Base-by-base conservation (phyloP, 2,329 filamentous ascomycete species). In the Uncinocarpus reesii region DNA sequence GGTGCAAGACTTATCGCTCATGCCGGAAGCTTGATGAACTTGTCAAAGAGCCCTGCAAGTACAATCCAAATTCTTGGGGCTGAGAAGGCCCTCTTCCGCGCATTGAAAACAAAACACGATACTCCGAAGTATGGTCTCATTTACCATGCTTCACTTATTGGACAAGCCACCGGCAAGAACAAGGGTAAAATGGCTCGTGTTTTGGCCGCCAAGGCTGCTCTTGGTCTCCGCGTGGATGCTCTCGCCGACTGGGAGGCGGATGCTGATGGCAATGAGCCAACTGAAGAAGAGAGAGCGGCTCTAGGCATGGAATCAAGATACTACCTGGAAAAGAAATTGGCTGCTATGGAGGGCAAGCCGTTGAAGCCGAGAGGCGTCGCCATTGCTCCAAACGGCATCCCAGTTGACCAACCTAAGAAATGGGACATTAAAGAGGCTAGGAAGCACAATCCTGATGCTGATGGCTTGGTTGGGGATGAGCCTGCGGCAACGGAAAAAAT, bases 101-200 rank as follows among this genome's bases (percentile, higher is more conserved):
- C 92, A 16, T 77, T 98, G 55, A 98, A 98, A 80, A 98, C 92
- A 42, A 96, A 98, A 78, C 90, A 96, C 69, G 88, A 95, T 64
- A 98, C 92, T 32, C 92, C 92, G 64, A 98, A 96, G 71, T 98
- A 96, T 62, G 92, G 92, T 77, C 77, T 94, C 56, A 86, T 93
- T 65, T 93, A 92, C 72, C 85, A 94, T 69, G 84, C 86, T 42
- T 92, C 86, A 23, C 79, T 98, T 38, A 93, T 98, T 56, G 93
- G 92, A 37, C 92, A 98, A 72, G 92, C 92, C 24, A 94, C 86
- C 16, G 92, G 92, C 61, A 90, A 87, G 75, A 96, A 96, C 76
- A 98, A 98, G 82, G 92, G 92, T 60, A 98, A 98, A 77, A 95
- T 98, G 63, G 92, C 92, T 35, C 86, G 92, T 77, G 88, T 95